These are phyloP conservation scores for Smallanthus sonchifolius DNA, from an alignment of 129 eudicot genomes.

Conservation along the genomic window DNA sequence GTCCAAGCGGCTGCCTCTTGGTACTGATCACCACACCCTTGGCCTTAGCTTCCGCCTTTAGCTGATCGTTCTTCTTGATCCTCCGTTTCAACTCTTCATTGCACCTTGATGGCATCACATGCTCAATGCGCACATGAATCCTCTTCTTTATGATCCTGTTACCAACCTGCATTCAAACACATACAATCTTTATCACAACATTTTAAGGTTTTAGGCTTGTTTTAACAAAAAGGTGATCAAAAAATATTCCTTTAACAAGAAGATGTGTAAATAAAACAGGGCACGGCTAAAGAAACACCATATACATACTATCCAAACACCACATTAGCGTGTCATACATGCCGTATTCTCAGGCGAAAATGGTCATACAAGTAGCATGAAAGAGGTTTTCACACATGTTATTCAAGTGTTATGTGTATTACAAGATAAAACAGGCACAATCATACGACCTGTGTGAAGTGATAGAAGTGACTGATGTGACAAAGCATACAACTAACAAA, in stretches of 20 bases:
- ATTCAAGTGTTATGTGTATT: too few species aligned
- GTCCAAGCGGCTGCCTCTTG: slow-evolving; percentile 84
- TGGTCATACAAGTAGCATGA: too few species aligned
- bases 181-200: background rate
- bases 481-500: too few species aligned
- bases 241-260: background rate
- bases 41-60: slow-evolving; percentile 84
- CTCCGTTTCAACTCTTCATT: slow-evolving; percentile 66
- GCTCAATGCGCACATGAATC: slow-evolving; percentile 88
- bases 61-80: slow-evolving; percentile 63
- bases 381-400: too few species aligned
- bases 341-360: too few species aligned
- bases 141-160: slow-evolving; percentile 78
- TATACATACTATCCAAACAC: too few species aligned
- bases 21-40: slow-evolving; percentile 74
- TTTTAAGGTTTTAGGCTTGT: background rate
- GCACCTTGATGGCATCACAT: slow-evolving; percentile 86
- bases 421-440: too few species aligned
- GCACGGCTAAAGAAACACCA: too few species aligned
- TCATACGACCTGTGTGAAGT: too few species aligned
- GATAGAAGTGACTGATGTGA: too few species aligned
- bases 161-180: slow-evolving; percentile 45
- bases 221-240: background rate
- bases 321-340: too few species aligned
- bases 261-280: background rate